Conservation (phyloP, 2,329 filamentous ascomycete genomes). For the Beauveria varroae region DNA sequence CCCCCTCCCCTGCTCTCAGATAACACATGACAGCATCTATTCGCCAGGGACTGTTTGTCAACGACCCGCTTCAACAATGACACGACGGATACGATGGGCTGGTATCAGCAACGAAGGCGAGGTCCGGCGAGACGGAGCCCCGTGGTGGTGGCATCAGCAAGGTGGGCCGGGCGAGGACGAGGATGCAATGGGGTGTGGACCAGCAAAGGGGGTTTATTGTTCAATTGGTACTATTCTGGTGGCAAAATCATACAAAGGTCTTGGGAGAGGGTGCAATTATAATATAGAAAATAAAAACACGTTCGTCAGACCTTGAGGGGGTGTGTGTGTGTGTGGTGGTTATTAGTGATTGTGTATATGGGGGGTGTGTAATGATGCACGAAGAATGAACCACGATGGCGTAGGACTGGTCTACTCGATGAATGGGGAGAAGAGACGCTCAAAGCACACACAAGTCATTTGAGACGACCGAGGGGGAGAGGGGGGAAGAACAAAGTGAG, state of each 20-base stretch:
- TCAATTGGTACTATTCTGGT: background rate
- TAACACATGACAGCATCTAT: slow-evolving; percentile 36
- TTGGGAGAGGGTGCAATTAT: slow-evolving; percentile 17
- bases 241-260: background rate
- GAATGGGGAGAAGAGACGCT: background rate
- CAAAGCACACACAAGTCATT: background rate
- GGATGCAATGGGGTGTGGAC: background rate
- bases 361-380: background rate
- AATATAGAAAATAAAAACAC: background rate
- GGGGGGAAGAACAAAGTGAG: slow-evolving; percentile 9
- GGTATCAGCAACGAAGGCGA: slow-evolving; percentile 23
- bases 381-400: background rate
- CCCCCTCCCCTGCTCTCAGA: slow-evolving; percentile 31
- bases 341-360: background rate
- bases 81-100: slow-evolving; percentile 26
- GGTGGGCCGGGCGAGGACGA: slow-evolving; percentile 13
- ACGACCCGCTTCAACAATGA: slow-evolving; percentile 35
- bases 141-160: background rate
- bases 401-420: background rate
- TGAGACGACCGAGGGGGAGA: background rate
- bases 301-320: background rate
- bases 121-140: slow-evolving; percentile 14
- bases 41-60: slow-evolving; percentile 28
- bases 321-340: background rate
- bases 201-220: background rate